These are phyloP conservation scores for Euptelea pleiosperma DNA, from an alignment of 164 flowering plant species.

Conservation along the genomic window DNA sequence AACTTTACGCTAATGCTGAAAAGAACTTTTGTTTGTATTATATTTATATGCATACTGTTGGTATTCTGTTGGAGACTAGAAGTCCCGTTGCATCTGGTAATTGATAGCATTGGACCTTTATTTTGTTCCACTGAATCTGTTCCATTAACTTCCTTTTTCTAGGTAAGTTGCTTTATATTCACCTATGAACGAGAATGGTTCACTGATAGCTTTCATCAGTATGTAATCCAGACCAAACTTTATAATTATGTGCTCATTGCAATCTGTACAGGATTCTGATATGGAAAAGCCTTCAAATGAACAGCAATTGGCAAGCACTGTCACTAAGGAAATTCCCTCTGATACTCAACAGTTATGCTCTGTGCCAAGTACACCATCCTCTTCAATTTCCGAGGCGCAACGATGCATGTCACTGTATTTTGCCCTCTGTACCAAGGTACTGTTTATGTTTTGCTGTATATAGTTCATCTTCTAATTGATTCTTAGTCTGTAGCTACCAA, in stretches of 20 bases:
- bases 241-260: too few relatives aligned
- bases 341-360: conserved; percentile 34
- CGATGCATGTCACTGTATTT: conserved; percentile 88
- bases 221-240: too few relatives aligned
- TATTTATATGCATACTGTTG: too few relatives aligned
- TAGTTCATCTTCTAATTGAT: background rate
- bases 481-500: background rate
- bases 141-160: background rate
- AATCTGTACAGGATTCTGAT: conserved; percentile 41
- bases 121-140: too few relatives aligned
- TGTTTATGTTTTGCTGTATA: background rate
- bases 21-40: too few relatives aligned
- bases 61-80: too few relatives aligned
- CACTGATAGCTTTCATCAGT: too few relatives aligned
- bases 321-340: conserved; percentile 33
- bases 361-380: conserved; percentile 40
- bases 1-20: too few relatives aligned
- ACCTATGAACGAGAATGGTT: too few relatives aligned
- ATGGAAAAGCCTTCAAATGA: conserved; percentile 41
- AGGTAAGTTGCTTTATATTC: background rate
- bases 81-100: too few relatives aligned
- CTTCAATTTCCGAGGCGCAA: conserved; percentile 62
- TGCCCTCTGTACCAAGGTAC: conserved; percentile 95
- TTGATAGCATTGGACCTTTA: too few relatives aligned
- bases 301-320: conserved; percentile 25